Evolutionary conservation across 1,284 basidiomycete genomes (phyloP).

Genomic region (Ceratobasidium sp.): DNA sequence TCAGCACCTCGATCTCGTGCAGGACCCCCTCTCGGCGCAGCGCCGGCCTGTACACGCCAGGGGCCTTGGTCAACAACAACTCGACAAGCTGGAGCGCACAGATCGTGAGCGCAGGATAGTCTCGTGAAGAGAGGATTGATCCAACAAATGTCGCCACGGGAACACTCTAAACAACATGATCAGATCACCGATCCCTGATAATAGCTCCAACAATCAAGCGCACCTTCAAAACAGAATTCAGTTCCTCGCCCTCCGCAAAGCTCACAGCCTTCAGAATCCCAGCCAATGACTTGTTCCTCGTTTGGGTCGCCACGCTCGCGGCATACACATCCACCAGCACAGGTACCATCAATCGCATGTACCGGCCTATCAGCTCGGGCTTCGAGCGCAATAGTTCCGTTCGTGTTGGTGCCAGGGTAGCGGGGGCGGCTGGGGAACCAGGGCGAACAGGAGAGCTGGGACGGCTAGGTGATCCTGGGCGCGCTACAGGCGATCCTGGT

Average conservation of each 20-base stretch:
- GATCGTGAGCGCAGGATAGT: slow-evolving; percentile 85
- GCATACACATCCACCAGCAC: slow-evolving; percentile 95
- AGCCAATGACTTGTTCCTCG: slow-evolving; percentile 87
- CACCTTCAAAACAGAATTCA: slow-evolving; percentile 81
- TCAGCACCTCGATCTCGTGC: slow-evolving; percentile 85
- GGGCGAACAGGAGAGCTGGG: slow-evolving; percentile 38
- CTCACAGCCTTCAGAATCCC: slow-evolving; percentile 89
- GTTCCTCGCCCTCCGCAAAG: slow-evolving; percentile 80
- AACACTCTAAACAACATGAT: slow-evolving; percentile 70
- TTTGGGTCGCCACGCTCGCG: slow-evolving; percentile 86
- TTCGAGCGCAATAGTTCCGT: slow-evolving; percentile 73
- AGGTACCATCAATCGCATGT: slow-evolving; percentile 87
- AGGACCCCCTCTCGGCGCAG: slow-evolving; percentile 94
- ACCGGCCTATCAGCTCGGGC: slow-evolving; percentile 78
- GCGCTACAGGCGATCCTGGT: slow-evolving; percentile 66
- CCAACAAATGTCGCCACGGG: slow-evolving; percentile 93
- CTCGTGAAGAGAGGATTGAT: slow-evolving; percentile 89
- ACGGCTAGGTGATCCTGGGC: slow-evolving; percentile 57
- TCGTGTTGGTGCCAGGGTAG: slow-evolving; percentile 48
- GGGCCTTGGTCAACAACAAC: slow-evolving; percentile 82
- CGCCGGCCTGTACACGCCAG: slow-evolving; percentile 82
- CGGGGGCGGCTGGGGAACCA: not conserved
- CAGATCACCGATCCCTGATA: not conserved
- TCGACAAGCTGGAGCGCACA: slow-evolving; percentile 92
- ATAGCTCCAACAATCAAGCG: slow-evolving; percentile 50